phyloP scores from a whole-genome alignment of 345 rosid species.

The Kernera saxatilis region DNA sequence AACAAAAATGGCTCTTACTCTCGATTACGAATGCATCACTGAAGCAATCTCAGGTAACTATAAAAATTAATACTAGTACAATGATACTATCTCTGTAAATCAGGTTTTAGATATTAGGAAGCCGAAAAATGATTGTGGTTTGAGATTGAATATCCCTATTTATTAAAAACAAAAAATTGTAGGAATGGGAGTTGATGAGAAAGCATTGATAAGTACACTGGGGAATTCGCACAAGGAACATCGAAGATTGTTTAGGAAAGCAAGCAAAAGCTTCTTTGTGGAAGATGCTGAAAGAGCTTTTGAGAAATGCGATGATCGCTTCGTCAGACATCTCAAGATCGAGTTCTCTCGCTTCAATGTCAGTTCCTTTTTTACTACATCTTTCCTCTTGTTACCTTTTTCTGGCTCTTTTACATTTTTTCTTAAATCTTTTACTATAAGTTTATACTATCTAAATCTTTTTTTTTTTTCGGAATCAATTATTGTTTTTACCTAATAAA shows the following conservation, averaged over 20 bases:
- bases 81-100: background rate
- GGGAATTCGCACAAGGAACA: slow-evolving; percentile 60
- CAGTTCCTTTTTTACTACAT: background rate
- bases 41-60: slow-evolving; percentile 67
- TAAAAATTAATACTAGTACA: background rate
- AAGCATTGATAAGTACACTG: slow-evolving; percentile 42
- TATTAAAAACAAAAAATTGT: background rate
- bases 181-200: slow-evolving; percentile 91
- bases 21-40: slow-evolving; percentile 42
- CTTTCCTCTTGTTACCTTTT: background rate
- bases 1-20: slow-evolving; percentile 49
- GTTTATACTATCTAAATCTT: background rate
- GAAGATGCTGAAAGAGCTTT: slow-evolving; percentile 66
- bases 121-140: background rate
- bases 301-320: slow-evolving; percentile 61
- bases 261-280: slow-evolving; percentile 44
- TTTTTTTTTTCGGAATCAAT: background rate
- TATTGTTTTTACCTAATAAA: background rate
- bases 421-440: background rate
- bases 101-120: background rate
- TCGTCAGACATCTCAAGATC: slow-evolving; percentile 50
- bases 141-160: background rate
- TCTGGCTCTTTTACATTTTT: too few species aligned
- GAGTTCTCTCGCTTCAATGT: slow-evolving; percentile 87
- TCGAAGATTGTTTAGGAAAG: slow-evolving; percentile 47